Evolutionary conservation across 2,329 filamentous ascomycete species (phyloP), one percentile per base, ranked within the genome.

Genomic region (Aspergillus novofumigatus): DNA sequence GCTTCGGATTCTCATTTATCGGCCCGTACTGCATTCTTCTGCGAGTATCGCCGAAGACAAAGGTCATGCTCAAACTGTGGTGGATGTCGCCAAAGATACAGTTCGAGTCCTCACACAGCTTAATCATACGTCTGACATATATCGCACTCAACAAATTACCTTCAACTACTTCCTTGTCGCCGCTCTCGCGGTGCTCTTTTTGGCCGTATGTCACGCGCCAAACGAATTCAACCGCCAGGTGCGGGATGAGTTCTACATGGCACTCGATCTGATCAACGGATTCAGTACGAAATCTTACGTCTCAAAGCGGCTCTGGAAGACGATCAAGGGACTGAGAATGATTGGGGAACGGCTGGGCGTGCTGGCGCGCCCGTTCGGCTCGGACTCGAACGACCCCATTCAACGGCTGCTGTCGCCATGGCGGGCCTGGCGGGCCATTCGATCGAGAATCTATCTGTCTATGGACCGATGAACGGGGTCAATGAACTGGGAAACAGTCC

Each of bases 1-100:
- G 77, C 90, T 96, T 76, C 88, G 92, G 4, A 94, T 92, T 57
- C 86, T 91, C 70, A 89, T 97, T 28, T 92, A 95, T 72, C 90
- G 91, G 0, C 92, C 92, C 0, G 87, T 96, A 2, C 78, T 97
- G 8, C 91, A 96, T 72, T 93, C 89, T 20, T 86, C 90, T 3
- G 89, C 86, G 11, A 92, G 87, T 65, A 97, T 97, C 66, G 85
- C 89, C 75, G 84, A 88, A 56, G 88, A 96, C 68, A 81, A 87
- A 52, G 75, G 79, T 4, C 86, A 90, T 60, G 92, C 92, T 3
- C 86, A 90, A 66, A 89, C 83, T 0, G 84, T 85, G 3, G 81
- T 87, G 23, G 83, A 85, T 56, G 80, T 88, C 14, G 84, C 86
- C 21, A 87, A 87, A 67, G 85, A 88, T 64, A 86, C 84, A 0